These are phyloP conservation scores for Eragrostis tef DNA, from an alignment of 202 grass and related monocot genomes.

Conservation along the genomic window DNA sequence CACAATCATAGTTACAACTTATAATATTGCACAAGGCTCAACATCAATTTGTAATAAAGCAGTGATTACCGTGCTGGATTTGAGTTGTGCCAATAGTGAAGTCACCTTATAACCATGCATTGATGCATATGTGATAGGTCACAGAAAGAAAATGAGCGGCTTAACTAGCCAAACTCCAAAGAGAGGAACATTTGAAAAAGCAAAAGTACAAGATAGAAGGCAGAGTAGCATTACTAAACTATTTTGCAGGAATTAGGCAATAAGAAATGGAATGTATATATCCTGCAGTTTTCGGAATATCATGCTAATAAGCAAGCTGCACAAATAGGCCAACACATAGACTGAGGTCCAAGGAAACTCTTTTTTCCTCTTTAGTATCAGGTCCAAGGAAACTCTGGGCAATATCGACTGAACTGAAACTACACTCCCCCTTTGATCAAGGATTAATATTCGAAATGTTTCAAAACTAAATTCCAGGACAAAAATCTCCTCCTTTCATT, in stretches of 20 bases:
- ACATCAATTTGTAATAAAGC: not conserved
- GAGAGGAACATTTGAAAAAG: not conserved
- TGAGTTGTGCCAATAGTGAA: not conserved
- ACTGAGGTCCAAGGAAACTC: not conserved
- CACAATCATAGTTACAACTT: not conserved
- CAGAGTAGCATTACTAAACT: not conserved
- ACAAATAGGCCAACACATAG: not conserved
- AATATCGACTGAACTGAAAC: not conserved
- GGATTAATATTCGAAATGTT: not conserved
- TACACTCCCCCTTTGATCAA: not conserved
- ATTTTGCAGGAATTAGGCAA: not conserved
- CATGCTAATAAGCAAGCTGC: not conserved
- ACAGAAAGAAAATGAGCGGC: conserved; percentile 3
- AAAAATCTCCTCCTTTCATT: not conserved
- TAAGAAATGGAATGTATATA: conserved; percentile 13
- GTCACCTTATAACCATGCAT: not conserved
- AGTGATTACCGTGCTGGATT: conserved; percentile 7
- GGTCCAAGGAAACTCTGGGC: not conserved
- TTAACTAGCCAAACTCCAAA: not conserved
- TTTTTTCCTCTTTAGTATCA: not conserved
- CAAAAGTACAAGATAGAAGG: not conserved
- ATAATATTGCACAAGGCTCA: not conserved
- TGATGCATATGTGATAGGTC: not conserved
- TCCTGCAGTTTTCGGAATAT: not conserved
- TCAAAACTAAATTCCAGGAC: not conserved